Evolutionary conservation across 73 alveolate genomes (phyloP).

Genomic region (Paramecium primaurelia): DNA sequence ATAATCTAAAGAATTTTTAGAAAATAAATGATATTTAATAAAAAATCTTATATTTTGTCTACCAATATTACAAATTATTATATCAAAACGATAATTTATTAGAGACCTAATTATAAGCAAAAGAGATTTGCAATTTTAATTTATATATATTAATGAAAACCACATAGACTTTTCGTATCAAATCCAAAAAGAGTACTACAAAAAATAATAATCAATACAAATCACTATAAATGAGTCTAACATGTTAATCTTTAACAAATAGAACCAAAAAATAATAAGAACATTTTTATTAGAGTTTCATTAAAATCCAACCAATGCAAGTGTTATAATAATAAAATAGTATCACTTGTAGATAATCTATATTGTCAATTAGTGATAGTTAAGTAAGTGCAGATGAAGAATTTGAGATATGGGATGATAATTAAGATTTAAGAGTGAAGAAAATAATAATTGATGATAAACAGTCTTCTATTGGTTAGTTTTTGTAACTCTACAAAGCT

Average conservation of each 20-base stretch:
- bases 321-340: background rate
- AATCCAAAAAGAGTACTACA: background rate
- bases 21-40: background rate
- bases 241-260: background rate
- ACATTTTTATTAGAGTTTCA: background rate
- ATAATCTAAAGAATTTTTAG: background rate
- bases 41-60: background rate
- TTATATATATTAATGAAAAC: background rate
- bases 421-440: background rate
- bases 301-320: background rate
- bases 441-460: background rate
- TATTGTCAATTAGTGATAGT: background rate
- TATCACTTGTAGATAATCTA: background rate
- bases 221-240: background rate
- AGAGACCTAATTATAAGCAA: background rate
- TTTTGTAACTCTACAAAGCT: background rate
- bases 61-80: background rate
- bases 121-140: background rate
- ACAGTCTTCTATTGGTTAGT: background rate
- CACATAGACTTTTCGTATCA: background rate
- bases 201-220: background rate
- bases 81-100: background rate
- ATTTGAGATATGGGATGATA: conserved; percentile 2
- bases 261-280: background rate
- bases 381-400: background rate